phyloP scores from a whole-genome alignment of 129 eudicot genomes.

The Flaveria ramosissima region DNA sequence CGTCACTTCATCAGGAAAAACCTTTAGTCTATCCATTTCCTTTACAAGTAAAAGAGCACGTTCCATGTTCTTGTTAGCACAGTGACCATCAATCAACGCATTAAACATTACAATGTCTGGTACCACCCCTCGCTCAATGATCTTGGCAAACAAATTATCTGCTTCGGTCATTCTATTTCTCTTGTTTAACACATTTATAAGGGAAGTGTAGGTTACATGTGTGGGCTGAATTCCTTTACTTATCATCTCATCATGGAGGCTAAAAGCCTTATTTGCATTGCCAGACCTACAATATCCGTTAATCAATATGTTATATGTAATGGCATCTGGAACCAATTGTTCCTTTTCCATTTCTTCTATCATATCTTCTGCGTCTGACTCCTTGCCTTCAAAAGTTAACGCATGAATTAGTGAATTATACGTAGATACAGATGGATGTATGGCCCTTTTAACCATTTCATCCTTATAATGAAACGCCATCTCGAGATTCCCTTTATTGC shows the following conservation, averaged over 20 bases:
- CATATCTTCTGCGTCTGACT: slow-evolving; percentile 52
- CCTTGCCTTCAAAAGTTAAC: slow-evolving; percentile 50
- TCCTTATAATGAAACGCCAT: slow-evolving; percentile 54
- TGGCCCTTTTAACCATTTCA: slow-evolving; percentile 61
- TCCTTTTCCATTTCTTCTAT: slow-evolving; percentile 57
- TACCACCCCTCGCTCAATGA: slow-evolving; percentile 46
- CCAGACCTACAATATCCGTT: slow-evolving; percentile 64
- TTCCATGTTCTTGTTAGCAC: slow-evolving; percentile 52
- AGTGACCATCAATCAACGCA: slow-evolving; percentile 66
- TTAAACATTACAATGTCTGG: slow-evolving; percentile 72
- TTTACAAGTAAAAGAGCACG: slow-evolving; percentile 42
- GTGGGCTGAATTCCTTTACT: slow-evolving; percentile 59
- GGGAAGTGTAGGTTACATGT: slow-evolving; percentile 62
- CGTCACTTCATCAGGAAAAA: slow-evolving; percentile 72
- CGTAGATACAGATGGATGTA: slow-evolving; percentile 56
- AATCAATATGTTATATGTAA: slow-evolving; percentile 77
- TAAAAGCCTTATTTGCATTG: slow-evolving; percentile 55
- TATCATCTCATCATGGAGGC: slow-evolving; percentile 63
- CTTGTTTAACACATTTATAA: slow-evolving; percentile 57
- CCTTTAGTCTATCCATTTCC: slow-evolving; percentile 55
- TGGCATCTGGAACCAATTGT: slow-evolving; percentile 50
- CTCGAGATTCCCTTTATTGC: slow-evolving; percentile 63
- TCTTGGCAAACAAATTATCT: slow-evolving; percentile 50
- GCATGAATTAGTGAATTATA: slow-evolving; percentile 63
- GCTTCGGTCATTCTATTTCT: slow-evolving; percentile 62